A percentile compares a stretch with the other conserved stretches of the same genome.
These are phyloP conservation scores for Colletotrichum trifolii DNA, from an alignment of 2,329 filamentous ascomycete species.

Conservation along the genomic window DNA sequence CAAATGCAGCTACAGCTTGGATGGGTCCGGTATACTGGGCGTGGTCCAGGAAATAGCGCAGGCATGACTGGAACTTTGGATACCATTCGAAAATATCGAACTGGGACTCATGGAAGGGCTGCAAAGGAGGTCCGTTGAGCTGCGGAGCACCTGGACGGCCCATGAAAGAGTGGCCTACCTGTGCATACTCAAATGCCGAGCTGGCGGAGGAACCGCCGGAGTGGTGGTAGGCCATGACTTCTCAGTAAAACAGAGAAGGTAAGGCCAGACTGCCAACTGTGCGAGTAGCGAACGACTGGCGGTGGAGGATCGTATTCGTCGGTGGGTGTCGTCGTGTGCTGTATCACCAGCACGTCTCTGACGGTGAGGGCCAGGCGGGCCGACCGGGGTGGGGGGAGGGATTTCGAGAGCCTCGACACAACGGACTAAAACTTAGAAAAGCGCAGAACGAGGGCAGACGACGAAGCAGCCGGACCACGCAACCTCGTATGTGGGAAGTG, in stretches of 20 bases:
- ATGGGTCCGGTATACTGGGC: constrained; percentile 86
- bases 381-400: background rate
- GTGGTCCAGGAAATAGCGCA: constrained; percentile 90
- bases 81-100: constrained; percentile 95
- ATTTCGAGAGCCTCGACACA: background rate
- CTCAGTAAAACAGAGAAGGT: constrained; percentile 1
- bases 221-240: constrained; percentile 34
- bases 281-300: background rate
- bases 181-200: constrained; percentile 35
- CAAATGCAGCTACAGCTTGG: constrained; percentile 87
- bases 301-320: background rate
- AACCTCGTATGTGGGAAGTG: constrained; percentile 19
- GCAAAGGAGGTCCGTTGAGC: constrained; percentile 33
- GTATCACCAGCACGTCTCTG: background rate
- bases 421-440: background rate
- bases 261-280: background rate
- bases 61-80: constrained; percentile 88
- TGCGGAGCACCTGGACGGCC: constrained; percentile 15
- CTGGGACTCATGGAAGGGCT: constrained; percentile 60
- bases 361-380: background rate
- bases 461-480: constrained; percentile 10
- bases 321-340: background rate
- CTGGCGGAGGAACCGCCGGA: constrained; percentile 33
- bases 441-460: constrained; percentile 3
- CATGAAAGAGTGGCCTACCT: constrained; percentile 35